phyloP scores from a whole-genome alignment of 768 basidiomycete genomes.

The Pleurotus pulmonarius region DNA sequence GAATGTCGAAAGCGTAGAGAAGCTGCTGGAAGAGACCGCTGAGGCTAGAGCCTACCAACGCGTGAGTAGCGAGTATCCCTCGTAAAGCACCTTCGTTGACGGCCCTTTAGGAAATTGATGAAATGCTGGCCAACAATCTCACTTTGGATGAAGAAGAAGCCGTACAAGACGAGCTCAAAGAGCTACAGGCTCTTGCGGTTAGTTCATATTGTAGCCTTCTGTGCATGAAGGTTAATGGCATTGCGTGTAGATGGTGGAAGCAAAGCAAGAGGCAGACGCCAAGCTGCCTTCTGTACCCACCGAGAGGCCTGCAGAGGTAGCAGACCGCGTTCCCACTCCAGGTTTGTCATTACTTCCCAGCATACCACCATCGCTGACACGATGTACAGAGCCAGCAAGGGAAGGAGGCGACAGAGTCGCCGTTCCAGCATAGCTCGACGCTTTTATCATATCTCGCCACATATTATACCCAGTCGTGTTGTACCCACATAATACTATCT shows the following conservation, averaged over 20 bases:
- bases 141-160: conserved; percentile 91
- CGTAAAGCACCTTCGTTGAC: no score
- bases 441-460: background rate
- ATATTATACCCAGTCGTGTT: background rate
- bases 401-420: conserved; percentile 22
- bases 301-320: conserved; percentile 30
- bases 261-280: conserved; percentile 22
- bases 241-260: conserved; percentile 25
- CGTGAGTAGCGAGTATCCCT: conserved; percentile 32
- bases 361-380: conserved; percentile 6
- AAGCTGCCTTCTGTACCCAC: conserved; percentile 55
- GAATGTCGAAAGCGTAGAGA: conserved; percentile 91
- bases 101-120: conserved; percentile 78
- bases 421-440: conserved; percentile 23
- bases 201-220: conserved; percentile 18
- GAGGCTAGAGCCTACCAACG: conserved; percentile 91
- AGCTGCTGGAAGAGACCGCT: conserved; percentile 84
- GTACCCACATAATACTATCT: conserved; percentile 3
- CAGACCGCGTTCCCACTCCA: conserved; percentile 17
- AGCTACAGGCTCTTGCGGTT: conserved; percentile 64
- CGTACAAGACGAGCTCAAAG: conserved; percentile 78
- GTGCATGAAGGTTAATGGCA: conserved; percentile 3
- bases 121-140: conserved; percentile 78
- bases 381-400: conserved; percentile 7
- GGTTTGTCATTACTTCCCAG: conserved; percentile 19